A percentile compares a stretch with the other conserved stretches of the same genome.
phyloP scores from a whole-genome alignment of 768 basidiomycete species.

The Tricholomella constricta region DNA sequence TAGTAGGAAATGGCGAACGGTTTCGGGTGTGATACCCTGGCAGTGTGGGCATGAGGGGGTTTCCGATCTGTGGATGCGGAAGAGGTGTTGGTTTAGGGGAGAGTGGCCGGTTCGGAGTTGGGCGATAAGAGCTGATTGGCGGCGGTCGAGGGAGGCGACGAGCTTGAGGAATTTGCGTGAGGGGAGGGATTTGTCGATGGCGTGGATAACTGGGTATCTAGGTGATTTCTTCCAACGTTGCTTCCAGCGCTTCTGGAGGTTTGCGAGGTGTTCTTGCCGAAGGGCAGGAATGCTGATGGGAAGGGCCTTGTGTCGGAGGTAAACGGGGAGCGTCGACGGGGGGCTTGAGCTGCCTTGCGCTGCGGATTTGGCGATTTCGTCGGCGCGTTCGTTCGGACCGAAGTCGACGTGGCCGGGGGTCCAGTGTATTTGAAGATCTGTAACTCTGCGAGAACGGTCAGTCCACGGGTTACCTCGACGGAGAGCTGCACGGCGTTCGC shows the following conservation, averaged over 20 bases:
- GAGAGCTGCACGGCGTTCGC: background rate
- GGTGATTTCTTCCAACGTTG: constrained; percentile 15
- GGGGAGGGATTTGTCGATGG: constrained; percentile 10
- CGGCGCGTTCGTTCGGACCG: constrained; percentile 4
- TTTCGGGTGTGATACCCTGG: background rate
- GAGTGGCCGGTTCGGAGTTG: no score
- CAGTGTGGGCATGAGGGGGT: no score
- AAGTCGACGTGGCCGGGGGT: constrained; percentile 6
- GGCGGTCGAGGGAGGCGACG: background rate
- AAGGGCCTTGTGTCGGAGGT: constrained; percentile 6
- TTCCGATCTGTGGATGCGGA: no score
- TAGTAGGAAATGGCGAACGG: background rate
- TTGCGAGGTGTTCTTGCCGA: background rate
- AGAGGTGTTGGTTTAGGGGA: no score
- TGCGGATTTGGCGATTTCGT: background rate
- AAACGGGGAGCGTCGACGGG: background rate
- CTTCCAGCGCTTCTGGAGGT: background rate
- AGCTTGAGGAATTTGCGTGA: constrained; percentile 5
- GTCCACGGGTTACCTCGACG: background rate
- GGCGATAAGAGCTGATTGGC: no score
- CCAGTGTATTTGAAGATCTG: constrained; percentile 3
- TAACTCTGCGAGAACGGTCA: background rate
- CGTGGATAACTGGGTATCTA: background rate
- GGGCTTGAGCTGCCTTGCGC: constrained; percentile 1
- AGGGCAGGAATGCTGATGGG: constrained; percentile 17